Base-by-base conservation (phyloP, 306 rosid species). In the Hippophae gyantsensis region DNA sequence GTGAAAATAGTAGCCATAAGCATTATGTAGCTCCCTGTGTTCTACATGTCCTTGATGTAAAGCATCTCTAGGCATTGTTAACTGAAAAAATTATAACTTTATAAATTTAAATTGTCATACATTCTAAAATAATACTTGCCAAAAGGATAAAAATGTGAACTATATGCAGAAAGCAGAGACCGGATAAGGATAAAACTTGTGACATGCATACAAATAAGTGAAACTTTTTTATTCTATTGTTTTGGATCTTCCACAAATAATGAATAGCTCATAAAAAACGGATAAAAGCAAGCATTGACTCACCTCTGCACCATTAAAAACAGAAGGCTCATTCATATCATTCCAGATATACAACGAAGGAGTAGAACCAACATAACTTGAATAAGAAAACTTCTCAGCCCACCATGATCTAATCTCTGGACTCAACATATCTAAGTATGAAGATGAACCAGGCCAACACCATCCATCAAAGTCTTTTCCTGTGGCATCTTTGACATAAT, bases 391-490 rank as follows among this genome's bases (percentile, higher is more conserved):
- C 61, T 77, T 88, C 42, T 84, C 89, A 65, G 78, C 88, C 95
- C 96, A 92, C 99, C 99, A 92, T 27, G 88, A 76, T 74, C 99
- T 80, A 58, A 88, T 78, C 55, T 85, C 86, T 5, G 87, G 95
- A 73, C 69, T 88, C 68, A 88, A 72, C 51, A 77, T 70, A 67
- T 92, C 99, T 0, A 71, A 72, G 71, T 92, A 92, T 0, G 99
- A 92, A 0, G 99, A 92, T 1, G 99, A 88, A 50, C 99, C 99
- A 13, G 99, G 84, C 99, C 99, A 92, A 68, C 99, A 92, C 99
- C 99, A 92, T 11, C 99, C 99, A 66, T 92, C 95, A 51, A 48
- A 92, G 66, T 85, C 96, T 45, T 84, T 92, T 32, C 99, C 96
- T 55, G 57, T 62, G 10, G 90, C 77, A 84, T 92, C 99, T 84